Evolutionary conservation across 441 rosid genomes (phyloP), one percentile per base, ranked within the genome.

Genomic region (Gossypium schwendimanii): DNA sequence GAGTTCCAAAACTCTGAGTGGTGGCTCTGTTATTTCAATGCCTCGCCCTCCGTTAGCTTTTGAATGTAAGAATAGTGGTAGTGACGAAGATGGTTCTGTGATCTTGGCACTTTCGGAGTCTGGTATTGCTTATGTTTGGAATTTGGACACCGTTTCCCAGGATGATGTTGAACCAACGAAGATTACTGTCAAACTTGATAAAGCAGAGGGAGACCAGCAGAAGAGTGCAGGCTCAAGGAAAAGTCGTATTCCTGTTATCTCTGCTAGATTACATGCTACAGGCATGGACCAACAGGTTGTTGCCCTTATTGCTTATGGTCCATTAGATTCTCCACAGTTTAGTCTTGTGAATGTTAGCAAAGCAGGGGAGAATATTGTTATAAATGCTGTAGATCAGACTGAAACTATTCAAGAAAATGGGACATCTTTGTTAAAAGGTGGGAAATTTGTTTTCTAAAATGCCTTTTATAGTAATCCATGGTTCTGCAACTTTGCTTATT

Each of bases 41-140:
- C 68, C 33, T 14, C 83, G 62, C 50, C 71, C 76, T 72, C 81
- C 85, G 10, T 47, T 73, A 44, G 55, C 63, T 28, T 41, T 84
- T 23, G 83, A 80, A 68, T 86, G 83, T 78, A 77, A 70, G 68
- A 75, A 28, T 71, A 64, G 24, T 45, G 28, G 26, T 60, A 63
- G 64, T 23, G 74, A 59, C 49, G 80, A 74, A 65, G 64, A 65
- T 70, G 76, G 71, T 47, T 44, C 31, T 44, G 65, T 73, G 61
- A 31, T 81, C 74, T 63, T 84, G 53, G 82, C 89, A 66, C 65
- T 82, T 78, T 80, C 80, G 1, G 78, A 76, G 66, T 75, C 81
- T 67, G 84, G 86, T 68, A 73, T 41, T 8, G 82, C 78, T 11
- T 81, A 85, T 49, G 15, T 73, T 3, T 82, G 87, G 84, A 63